Conservation (phyloP, 176 grass and related monocot genomes). For the Triticum dicoccoides region DNA sequence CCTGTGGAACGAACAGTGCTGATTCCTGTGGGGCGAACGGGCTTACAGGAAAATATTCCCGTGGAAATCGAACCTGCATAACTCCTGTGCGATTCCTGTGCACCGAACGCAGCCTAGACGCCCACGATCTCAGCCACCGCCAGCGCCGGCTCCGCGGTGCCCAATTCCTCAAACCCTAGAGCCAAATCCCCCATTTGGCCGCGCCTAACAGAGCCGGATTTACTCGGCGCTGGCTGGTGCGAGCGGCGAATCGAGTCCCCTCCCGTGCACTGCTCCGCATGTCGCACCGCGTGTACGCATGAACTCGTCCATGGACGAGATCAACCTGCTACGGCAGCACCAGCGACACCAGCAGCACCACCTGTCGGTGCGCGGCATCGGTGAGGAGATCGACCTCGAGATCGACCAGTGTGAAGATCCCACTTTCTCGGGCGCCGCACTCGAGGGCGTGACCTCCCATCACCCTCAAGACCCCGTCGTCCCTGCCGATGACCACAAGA, state of each 20-base stretch:
- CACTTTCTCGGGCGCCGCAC: conserved; percentile 59
- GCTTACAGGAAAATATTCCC: too few relatives aligned
- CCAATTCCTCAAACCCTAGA: conserved; percentile 34
- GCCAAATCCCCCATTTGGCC: conserved; percentile 14
- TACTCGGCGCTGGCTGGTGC: neutral
- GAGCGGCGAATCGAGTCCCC: neutral
- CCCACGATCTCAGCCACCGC: neutral
- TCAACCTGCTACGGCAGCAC: conserved; percentile 78
- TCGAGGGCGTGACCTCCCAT: conserved; percentile 53
- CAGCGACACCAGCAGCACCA: conserved; percentile 76
- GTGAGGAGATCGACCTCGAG: conserved; percentile 96
- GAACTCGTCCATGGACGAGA: conserved; percentile 90
- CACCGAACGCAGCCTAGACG: too few relatives aligned
- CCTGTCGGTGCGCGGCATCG: conserved; percentile 75
- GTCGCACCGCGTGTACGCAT: conserved; percentile 17
- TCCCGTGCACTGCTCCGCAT: neutral
- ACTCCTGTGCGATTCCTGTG: too few relatives aligned
- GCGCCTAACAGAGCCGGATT: conserved; percentile 3
- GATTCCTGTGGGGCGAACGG: too few relatives aligned
- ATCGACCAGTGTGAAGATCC: conserved; percentile 81
- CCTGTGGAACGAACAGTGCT: too few relatives aligned
- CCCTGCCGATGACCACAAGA: conserved; percentile 73
- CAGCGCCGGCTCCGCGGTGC: neutral
- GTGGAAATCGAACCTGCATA: too few relatives aligned
- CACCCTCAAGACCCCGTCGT: conserved; percentile 42